Evolutionary conservation across 371 early-diverging fungal species (phyloP).

Genomic region (Mucor ambiguus): DNA sequence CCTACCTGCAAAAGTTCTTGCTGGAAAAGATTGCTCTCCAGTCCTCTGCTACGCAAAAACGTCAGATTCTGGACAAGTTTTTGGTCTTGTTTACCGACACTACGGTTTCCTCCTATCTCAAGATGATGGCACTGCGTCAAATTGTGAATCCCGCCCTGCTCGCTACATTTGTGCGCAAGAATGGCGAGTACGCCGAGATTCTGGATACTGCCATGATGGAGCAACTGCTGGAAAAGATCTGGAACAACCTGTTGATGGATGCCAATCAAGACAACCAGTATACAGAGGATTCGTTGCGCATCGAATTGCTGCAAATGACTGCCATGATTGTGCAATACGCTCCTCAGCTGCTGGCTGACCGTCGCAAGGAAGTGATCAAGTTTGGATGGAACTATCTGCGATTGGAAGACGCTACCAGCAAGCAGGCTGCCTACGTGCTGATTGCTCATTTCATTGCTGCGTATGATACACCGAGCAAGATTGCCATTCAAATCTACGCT

Average conservation of each 20-base stretch:
- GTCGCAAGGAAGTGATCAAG: conserved; percentile 92
- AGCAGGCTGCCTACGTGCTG: conserved; percentile 93
- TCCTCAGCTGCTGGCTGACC: conserved; percentile 74
- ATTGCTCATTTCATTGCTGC: conserved; percentile 90
- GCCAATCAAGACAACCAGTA: conserved; percentile 55
- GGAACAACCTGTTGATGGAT: conserved; percentile 68
- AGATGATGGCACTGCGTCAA: conserved; percentile 70
- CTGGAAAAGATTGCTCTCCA: conserved; percentile 69
- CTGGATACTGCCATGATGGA: conserved; percentile 71
- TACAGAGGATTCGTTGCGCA: conserved; percentile 74
- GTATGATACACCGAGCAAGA: conserved; percentile 91
- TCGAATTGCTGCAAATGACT: conserved; percentile 92
- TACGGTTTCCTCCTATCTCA: conserved; percentile 49
- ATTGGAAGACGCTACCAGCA: conserved; percentile 90
- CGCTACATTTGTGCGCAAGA: conserved; percentile 55
- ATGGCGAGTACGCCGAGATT: conserved; percentile 55
- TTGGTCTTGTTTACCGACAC: conserved; percentile 60
- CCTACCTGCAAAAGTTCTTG: conserved; percentile 73
- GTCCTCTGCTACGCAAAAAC: conserved; percentile 60
- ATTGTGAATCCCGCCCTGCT: conserved; percentile 84
- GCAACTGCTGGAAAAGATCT: conserved; percentile 68
- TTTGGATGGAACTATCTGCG: conserved; percentile 93
- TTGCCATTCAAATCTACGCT: conserved; percentile 88
- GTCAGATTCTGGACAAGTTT: conserved; percentile 69
- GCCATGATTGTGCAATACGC: conserved; percentile 87